Conservation (phyloP, 768 basidiomycete genomes). For the Pleurotus cornucopiae region DNA sequence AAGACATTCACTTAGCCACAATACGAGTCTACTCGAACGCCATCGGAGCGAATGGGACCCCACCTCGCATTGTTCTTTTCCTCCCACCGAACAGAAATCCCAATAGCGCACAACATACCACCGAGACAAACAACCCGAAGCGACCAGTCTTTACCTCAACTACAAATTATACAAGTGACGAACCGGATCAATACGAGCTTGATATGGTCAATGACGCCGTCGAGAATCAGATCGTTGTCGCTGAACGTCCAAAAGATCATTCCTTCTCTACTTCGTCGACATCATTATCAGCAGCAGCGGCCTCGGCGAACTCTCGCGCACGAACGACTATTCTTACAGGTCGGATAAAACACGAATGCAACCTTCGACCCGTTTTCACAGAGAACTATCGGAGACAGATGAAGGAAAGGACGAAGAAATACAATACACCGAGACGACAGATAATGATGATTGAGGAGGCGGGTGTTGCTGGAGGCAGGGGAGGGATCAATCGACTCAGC, state of each 20-base stretch:
- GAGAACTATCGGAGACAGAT: constrained; percentile 69
- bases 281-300: constrained; percentile 33
- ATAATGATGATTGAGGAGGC: constrained; percentile 75
- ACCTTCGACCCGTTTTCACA: constrained; percentile 63
- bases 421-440: constrained; percentile 62
- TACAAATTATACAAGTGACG: constrained; percentile 26
- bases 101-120: constrained; percentile 12
- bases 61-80: constrained; percentile 62
- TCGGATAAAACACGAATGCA: constrained; percentile 78
- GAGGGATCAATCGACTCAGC: constrained; percentile 73
- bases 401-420: constrained; percentile 58
- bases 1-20: constrained; percentile 78
- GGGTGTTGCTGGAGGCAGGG: constrained; percentile 62
- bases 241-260: constrained; percentile 71
- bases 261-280: constrained; percentile 30
- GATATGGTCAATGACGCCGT: constrained; percentile 84
- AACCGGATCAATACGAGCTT: constrained; percentile 77
- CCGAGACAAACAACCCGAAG: constrained; percentile 19
- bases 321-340: constrained; percentile 78
- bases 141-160: constrained; percentile 34
- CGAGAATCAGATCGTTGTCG: constrained; percentile 83
- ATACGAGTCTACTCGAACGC: constrained; percentile 71
- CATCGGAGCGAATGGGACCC: constrained; percentile 37
- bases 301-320: constrained; percentile 49
- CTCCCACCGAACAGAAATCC: constrained; percentile 57